phyloP scores from a whole-genome alignment of 768 basidiomycete genomes.

The Russula olivacea region DNA sequence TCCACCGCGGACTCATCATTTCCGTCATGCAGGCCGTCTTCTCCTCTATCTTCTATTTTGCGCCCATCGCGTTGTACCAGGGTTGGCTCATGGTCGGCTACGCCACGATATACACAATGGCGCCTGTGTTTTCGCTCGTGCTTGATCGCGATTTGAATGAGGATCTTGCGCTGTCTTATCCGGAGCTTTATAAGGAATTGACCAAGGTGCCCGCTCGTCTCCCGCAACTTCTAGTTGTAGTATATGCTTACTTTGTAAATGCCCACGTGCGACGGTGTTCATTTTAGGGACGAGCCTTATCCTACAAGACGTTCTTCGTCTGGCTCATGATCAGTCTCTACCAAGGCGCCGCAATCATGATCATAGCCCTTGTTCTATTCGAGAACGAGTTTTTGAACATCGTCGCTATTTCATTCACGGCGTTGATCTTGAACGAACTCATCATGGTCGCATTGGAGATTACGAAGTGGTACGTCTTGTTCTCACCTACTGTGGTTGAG shows the following conservation, averaged over 20 bases:
- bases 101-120: constrained; percentile 96
- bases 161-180: constrained; percentile 90
- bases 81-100: constrained; percentile 98
- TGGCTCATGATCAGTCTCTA: constrained; percentile 98
- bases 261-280: not conserved
- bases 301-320: constrained; percentile 97
- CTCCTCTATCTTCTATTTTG: constrained; percentile 88
- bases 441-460: constrained; percentile 99
- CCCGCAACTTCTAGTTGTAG: not conserved
- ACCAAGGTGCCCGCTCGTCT: constrained; percentile 61
- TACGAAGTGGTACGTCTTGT: constrained; percentile 71
- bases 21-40: constrained; percentile 98
- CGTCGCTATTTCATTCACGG: constrained; percentile 96
- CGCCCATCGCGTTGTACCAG: constrained; percentile 95
- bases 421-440: constrained; percentile 91
- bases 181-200: constrained; percentile 95
- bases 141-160: constrained; percentile 94
- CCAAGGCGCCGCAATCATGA: constrained; percentile 99
- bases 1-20: constrained; percentile 94
- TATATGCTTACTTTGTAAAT: not conserved
- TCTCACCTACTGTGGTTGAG: not conserved
- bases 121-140: constrained; percentile 95
- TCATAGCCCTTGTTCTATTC: constrained; percentile 91
- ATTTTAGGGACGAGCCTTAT: constrained; percentile 81
- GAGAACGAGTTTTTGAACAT: constrained; percentile 98